Evolutionary conservation across 306 rosid genomes (phyloP).

Genomic region (Leucaena leucocephala): DNA sequence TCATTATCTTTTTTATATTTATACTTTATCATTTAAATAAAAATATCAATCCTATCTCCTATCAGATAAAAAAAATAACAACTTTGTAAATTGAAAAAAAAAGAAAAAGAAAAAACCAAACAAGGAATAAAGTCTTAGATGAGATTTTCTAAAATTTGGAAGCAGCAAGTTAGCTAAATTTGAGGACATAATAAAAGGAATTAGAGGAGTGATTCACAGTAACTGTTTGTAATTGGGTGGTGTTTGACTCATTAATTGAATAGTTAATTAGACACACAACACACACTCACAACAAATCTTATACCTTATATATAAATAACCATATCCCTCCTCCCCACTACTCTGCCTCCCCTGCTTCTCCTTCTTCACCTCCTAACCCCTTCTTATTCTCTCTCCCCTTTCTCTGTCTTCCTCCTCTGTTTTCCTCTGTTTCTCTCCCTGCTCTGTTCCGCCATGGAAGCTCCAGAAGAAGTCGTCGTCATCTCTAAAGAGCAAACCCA

Average conservation of each 20-base stretch:
- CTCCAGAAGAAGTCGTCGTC: slow-evolving; percentile 47
- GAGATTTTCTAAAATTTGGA: neutral
- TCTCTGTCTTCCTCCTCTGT: neutral
- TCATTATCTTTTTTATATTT: neutral
- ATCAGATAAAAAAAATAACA: neutral
- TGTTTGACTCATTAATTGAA: neutral
- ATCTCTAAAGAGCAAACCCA: slow-evolving; percentile 48
- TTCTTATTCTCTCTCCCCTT: neutral
- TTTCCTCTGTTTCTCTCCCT: slow-evolving; percentile 3
- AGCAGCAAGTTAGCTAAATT: neutral
- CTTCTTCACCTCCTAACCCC: neutral
- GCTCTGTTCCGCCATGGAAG: neutral
- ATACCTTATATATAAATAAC: slow-evolving; percentile 2
- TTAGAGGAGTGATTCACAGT: slow-evolving; percentile 9
- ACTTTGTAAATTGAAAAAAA: neutral
- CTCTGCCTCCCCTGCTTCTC: slow-evolving; percentile 4
- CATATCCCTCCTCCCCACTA: neutral
- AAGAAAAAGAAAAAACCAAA: neutral
- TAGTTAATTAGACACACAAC: neutral
- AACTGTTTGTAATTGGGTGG: slow-evolving; percentile 9
- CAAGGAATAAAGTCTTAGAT: neutral
- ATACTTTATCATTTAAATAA: neutral
- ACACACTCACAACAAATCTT: neutral
- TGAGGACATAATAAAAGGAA: neutral
- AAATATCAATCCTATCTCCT: too few species aligned